These are phyloP conservation scores for Fraxinus latifolia DNA, from an alignment of 305 asterid species.

Conservation along the genomic window DNA sequence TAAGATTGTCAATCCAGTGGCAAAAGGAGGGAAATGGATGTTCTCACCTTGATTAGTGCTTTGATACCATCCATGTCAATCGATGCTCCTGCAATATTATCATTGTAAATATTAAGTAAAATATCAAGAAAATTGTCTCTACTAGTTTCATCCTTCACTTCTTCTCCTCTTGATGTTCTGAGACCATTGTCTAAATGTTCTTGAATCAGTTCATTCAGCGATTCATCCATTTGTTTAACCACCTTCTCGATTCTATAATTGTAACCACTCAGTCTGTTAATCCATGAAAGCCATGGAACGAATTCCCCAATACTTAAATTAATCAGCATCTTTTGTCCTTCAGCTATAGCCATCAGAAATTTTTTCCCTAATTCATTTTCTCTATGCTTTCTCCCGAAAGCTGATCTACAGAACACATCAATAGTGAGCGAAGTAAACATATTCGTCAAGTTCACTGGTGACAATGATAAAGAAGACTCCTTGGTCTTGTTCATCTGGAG, in stretches of 20 bases:
- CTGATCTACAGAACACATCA: background rate
- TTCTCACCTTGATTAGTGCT: constrained; percentile 21
- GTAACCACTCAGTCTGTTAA: constrained; percentile 20
- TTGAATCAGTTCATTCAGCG: constrained; percentile 21
- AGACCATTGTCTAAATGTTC: background rate
- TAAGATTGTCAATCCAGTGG: too few relatives aligned
- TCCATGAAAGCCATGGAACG: constrained; percentile 25
- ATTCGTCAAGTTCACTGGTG: constrained; percentile 27
- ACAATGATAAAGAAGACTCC: background rate
- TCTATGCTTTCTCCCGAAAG: too few relatives aligned
- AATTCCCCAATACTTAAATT: constrained; percentile 1
- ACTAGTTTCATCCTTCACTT: background rate
- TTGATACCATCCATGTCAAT: constrained; percentile 22
- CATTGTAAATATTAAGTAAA: constrained; percentile 30
- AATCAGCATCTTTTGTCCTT: constrained; percentile 13
- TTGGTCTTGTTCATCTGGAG: constrained; percentile 28
- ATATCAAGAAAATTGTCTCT: constrained; percentile 25
- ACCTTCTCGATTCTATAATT: constrained; percentile 4
- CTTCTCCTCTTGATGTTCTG: too few relatives aligned
- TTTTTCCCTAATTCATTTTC: constrained; percentile 18
- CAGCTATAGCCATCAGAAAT: background rate
- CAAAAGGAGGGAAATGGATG: too few relatives aligned
- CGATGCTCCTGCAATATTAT: constrained; percentile 7
- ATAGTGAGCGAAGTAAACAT: constrained; percentile 1
- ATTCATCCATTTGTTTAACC: constrained; percentile 12